Evolutionary conservation across 2,329 filamentous ascomycete species (phyloP), one percentile per base, ranked within the genome.

Genomic region (Cladophialophora immunda): DNA sequence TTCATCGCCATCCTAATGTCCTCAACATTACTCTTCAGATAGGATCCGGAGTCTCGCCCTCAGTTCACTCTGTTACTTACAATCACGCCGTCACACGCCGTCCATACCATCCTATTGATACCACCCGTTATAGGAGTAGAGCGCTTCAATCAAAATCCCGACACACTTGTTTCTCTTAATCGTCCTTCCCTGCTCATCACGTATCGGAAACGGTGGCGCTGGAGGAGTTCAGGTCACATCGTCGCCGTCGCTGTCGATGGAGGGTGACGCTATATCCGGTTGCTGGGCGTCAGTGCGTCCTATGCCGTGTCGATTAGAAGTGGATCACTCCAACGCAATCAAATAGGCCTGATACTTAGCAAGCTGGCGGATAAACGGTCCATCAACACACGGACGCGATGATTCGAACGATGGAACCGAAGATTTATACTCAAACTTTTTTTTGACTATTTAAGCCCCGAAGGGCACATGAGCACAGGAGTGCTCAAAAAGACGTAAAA

Each of bases 401-500:
- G 5, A 45, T 19, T 45, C 13, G 22, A 25, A 50, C 4, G 45
- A 50, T 50, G 45, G 22, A 50, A 11, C 19, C 22, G 45, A 50
- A 25, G 45, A 17, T 1, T 7, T 25, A 22, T 13, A 15, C 19
- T 50, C 45, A 25, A 41, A 27, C 45, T 13, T 50, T 50, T 50
- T 50, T 50, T 50, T 15, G 45, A 11, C 3, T 3, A 27, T 27
- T 25, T 50, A 11, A 27, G 22, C 19, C 45, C 45, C 19, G 19
- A 25, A 50, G 19, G 45, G 45, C 19, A 50, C 45, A 50, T 4
- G 19, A 50, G 45, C 45, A 50, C 45, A 50, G 45, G 9, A 50
- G 45, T 50, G 45, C 45, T 50, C 45, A 58, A 50, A 53, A 54
- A 58, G 27, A 19, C 22, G 36, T 13, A 41, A 38, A 11, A 58